Percentiles rank a stretch among this genome's conserved stretches.
Conservation (phyloP, 352 stramenopile genomes). For the Phytophthora syringae region DNA sequence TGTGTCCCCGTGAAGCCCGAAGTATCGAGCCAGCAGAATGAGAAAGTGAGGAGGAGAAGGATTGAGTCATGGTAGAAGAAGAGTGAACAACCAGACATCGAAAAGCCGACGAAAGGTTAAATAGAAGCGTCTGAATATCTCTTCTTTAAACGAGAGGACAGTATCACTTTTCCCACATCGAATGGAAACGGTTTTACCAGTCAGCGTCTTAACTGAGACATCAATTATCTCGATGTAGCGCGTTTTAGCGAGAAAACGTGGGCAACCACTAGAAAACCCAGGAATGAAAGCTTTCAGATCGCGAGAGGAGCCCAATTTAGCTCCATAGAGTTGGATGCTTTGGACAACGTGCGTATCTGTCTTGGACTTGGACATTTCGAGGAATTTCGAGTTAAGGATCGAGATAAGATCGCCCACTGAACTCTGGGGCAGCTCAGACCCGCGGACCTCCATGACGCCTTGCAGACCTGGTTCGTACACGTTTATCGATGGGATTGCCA, state of each 20-base stretch:
- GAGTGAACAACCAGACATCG: no score
- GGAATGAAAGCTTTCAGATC: not conserved
- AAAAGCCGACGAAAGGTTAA: no score
- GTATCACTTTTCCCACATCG: not conserved
- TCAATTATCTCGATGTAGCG: no score
- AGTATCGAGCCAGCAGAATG: slow-evolving; percentile 1
- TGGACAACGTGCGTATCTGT: not conserved
- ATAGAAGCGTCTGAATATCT: no score
- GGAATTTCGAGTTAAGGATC: not conserved
- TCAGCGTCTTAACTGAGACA: no score
- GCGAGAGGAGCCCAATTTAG: not conserved
- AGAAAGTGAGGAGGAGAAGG: not conserved
- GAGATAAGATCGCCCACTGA: not conserved
- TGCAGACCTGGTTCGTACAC: not conserved
- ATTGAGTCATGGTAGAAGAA: no score
- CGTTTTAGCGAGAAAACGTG: no score
- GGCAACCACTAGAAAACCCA: no score
- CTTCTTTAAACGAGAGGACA: not conserved
- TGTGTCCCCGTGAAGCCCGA: not conserved
- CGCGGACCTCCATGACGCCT: not conserved
- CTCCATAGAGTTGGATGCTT: not conserved
- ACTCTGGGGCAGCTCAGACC: no score
- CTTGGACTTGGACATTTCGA: not conserved
- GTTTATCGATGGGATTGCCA: not conserved
- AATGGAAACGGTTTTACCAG: no score